These are phyloP conservation scores for Oligophagozyma castellii DNA, from an alignment of 1,139 yeast genomes.

Conservation along the genomic window DNA sequence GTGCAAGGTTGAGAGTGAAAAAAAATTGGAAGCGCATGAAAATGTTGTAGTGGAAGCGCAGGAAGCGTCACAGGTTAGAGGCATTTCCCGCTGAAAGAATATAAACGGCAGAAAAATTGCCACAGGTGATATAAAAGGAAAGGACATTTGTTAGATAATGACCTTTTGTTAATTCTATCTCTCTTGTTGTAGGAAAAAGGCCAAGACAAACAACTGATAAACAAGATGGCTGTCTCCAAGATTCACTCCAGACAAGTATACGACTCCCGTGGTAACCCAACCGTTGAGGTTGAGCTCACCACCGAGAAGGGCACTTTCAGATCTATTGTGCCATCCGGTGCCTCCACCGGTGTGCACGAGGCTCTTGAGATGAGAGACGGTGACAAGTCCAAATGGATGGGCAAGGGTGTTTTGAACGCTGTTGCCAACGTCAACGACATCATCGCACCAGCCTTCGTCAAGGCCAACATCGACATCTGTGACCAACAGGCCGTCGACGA, in stretches of 20 bases:
- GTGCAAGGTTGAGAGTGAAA: too few relatives aligned
- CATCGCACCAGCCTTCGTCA: conserved; percentile 78
- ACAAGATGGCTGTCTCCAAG: conserved; percentile 44
- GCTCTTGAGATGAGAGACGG: conserved; percentile 93
- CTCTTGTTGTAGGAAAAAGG: conserved; percentile 1
- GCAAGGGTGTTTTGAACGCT: conserved; percentile 91
- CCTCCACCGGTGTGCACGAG: conserved; percentile 91
- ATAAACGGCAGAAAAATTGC: conserved; percentile 1
- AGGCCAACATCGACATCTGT: conserved; percentile 58
- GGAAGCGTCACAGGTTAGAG: too few relatives aligned
- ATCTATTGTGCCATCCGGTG: conserved; percentile 94
- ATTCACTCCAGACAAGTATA: conserved; percentile 84
- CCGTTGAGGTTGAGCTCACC: conserved; percentile 86
- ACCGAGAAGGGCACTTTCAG: conserved; percentile 82
- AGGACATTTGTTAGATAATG: background rate
- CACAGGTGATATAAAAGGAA: conserved; percentile 1
- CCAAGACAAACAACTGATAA: too few relatives aligned
- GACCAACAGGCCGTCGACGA: conserved; percentile 73
- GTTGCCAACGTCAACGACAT: conserved; percentile 79
- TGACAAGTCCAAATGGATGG: conserved; percentile 87
- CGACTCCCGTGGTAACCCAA: conserved; percentile 98
- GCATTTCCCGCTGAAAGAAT: too few relatives aligned
- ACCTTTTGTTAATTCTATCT: background rate
- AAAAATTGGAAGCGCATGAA: too few relatives aligned
- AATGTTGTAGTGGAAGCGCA: too few relatives aligned